Conservation (phyloP, 306 rosid genomes). For the Begonia loranthoides region DNA sequence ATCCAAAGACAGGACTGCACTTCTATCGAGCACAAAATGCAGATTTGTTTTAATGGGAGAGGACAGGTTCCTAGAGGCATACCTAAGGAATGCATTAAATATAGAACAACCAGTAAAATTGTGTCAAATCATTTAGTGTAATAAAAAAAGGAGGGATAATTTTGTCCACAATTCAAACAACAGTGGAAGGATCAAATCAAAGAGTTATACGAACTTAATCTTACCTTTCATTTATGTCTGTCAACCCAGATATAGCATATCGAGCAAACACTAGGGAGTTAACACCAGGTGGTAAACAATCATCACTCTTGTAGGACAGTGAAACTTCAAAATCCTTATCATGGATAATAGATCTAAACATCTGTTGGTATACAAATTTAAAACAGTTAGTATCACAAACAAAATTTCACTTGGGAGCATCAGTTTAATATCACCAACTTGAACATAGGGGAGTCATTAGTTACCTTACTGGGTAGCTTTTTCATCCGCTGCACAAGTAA, state of each 20-base stretch:
- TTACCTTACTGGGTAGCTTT: constrained; percentile 87
- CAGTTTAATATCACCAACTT: not conserved
- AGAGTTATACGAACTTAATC: constrained; percentile 14
- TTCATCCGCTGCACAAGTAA: constrained; percentile 75
- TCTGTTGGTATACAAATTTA: constrained; percentile 27
- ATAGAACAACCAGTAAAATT: too few species aligned
- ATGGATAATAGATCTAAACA: constrained; percentile 70
- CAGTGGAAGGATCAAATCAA: too few species aligned
- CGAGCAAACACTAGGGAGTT: constrained; percentile 45
- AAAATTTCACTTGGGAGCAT: too few species aligned
- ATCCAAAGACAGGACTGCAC: constrained; percentile 86
- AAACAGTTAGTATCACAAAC: not conserved
- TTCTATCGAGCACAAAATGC: constrained; percentile 86
- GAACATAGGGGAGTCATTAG: not conserved
- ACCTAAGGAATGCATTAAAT: constrained; percentile 29
- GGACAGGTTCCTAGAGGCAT: constrained; percentile 72
- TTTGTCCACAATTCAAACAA: too few species aligned
- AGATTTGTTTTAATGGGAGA: constrained; percentile 79
- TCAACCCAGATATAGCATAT: constrained; percentile 68
- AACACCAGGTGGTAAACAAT: constrained; percentile 71
- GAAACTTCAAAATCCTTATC: constrained; percentile 83
- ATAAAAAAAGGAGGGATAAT: too few species aligned
- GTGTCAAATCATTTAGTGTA: too few species aligned
- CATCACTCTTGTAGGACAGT: constrained; percentile 68
- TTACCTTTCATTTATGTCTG: constrained; percentile 77